Evolutionary conservation across 495 filamentous ascomycete genomes (phyloP).

Genomic region (Penicillium tannophilum): DNA sequence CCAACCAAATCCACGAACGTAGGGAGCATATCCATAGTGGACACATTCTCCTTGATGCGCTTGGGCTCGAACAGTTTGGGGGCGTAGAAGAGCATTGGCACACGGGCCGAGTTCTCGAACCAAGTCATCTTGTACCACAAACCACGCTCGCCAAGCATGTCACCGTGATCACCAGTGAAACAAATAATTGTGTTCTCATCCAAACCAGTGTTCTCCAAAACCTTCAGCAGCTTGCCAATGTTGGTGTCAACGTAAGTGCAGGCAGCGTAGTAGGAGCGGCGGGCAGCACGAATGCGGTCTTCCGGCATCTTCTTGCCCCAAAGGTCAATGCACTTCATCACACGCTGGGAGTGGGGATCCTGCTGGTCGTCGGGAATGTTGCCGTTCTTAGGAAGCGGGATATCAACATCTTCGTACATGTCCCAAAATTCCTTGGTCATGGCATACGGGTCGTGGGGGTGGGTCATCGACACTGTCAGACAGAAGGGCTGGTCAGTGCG

Average conservation of each 20-base stretch:
- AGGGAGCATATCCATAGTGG: conserved; percentile 81
- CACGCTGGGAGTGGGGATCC: conserved; percentile 77
- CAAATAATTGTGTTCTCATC: conserved; percentile 81
- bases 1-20: conserved; percentile 82
- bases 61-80: conserved; percentile 68
- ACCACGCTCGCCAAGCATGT: conserved; percentile 88
- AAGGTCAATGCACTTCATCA: conserved; percentile 79
- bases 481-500: conserved; percentile 74
- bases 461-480: conserved; percentile 86
- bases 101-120: conserved; percentile 80
- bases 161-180: conserved; percentile 87
- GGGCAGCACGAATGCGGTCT: conserved; percentile 75
- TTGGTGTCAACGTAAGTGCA: conserved; percentile 89
- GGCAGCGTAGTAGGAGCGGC: conserved; percentile 84
- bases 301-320: conserved; percentile 75
- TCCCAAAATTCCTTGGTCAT: conserved; percentile 91
- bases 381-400: conserved; percentile 70
- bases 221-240: conserved; percentile 73
- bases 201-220: conserved; percentile 72
- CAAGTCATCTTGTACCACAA: conserved; percentile 96
- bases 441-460: conserved; percentile 90
- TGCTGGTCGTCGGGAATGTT: conserved; percentile 73
- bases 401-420: conserved; percentile 82
- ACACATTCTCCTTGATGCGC: conserved; percentile 74
- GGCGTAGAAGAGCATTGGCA: conserved; percentile 76